Percentiles rank a stretch among this genome's conserved stretches.
phyloP scores from a whole-genome alignment of 768 basidiomycete species.

The Lepiota venenata region DNA sequence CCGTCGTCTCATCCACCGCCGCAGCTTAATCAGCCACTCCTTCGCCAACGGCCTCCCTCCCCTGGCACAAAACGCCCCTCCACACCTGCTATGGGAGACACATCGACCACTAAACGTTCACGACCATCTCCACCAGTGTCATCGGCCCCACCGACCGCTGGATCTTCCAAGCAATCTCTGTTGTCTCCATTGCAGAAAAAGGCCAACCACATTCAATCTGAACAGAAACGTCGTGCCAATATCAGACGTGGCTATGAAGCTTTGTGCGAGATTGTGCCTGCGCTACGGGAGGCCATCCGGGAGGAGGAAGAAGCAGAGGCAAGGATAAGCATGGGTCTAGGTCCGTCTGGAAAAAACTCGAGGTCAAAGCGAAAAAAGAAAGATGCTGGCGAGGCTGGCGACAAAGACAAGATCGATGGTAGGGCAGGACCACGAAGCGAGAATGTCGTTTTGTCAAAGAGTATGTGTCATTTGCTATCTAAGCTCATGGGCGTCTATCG shows the following conservation, averaged over 20 bases:
- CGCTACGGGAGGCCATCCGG: constrained; percentile 75
- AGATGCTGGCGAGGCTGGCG: constrained; percentile 38
- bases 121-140: constrained; percentile 4
- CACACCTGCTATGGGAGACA: neutral
- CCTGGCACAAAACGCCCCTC: constrained; percentile 2
- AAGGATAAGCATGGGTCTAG: constrained; percentile 10
- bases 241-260: constrained; percentile 88
- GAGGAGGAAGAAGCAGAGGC: constrained; percentile 60
- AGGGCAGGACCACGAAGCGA: constrained; percentile 89
- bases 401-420: constrained; percentile 71
- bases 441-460: constrained; percentile 84
- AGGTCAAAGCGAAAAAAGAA: constrained; percentile 39
- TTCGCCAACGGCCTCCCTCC: neutral
- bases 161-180: constrained; percentile 27
- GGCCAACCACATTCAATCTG: constrained; percentile 90
- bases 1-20: neutral
- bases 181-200: constrained; percentile 87
- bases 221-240: constrained; percentile 91
- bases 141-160: constrained; percentile 2
- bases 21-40: neutral
- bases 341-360: constrained; percentile 15
- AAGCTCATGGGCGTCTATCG: neutral
- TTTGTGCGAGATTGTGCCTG: constrained; percentile 79
- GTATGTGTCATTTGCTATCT: constrained; percentile 42
- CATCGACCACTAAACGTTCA: neutral